phyloP scores from a whole-genome alignment of 75 land plant genomes.

The Sequoiadendron giganteum region DNA sequence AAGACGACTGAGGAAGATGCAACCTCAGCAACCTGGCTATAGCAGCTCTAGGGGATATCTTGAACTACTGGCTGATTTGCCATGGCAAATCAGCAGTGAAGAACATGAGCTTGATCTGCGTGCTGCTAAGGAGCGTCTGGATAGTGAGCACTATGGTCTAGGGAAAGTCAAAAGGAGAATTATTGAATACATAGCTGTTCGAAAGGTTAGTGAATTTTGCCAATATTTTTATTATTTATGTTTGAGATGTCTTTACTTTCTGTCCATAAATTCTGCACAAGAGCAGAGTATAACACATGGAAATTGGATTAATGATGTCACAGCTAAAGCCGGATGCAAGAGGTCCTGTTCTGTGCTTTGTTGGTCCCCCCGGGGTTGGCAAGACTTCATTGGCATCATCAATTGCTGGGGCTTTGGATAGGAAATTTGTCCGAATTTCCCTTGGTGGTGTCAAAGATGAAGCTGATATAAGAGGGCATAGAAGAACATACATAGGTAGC shows the following conservation, averaged over 20 bases:
- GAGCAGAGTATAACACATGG: conserved; percentile 2
- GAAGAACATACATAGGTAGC: conserved; percentile 97
- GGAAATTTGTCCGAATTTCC: conserved; percentile 89
- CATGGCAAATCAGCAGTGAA: conserved; percentile 92
- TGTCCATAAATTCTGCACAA: conserved; percentile 2
- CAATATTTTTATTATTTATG: neutral
- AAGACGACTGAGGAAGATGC: conserved; percentile 96
- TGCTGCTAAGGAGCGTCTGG: conserved; percentile 94
- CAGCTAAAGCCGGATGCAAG: conserved; percentile 99
- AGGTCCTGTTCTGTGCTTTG: conserved; percentile 97
- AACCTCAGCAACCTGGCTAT: conserved; percentile 99
- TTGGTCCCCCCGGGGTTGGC: conserved; percentile 99
- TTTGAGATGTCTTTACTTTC: neutral
- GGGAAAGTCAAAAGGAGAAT: conserved; percentile 93
- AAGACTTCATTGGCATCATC: conserved; percentile 99
- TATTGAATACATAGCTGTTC: conserved; percentile 98
- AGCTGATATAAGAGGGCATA: conserved; percentile 98
- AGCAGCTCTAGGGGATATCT: conserved; percentile 87
- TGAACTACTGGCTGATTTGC: conserved; percentile 93
- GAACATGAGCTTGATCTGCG: conserved; percentile 78
- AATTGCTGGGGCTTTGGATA: conserved; percentile 87
- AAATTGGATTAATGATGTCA: conserved; percentile 14
- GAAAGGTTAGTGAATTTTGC: conserved; percentile 58
- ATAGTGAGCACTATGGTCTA: conserved; percentile 90
- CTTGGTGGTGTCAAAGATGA: conserved; percentile 99